phyloP scores from a whole-genome alignment of 805 yeast species.

The Ogataea degrootiae region DNA sequence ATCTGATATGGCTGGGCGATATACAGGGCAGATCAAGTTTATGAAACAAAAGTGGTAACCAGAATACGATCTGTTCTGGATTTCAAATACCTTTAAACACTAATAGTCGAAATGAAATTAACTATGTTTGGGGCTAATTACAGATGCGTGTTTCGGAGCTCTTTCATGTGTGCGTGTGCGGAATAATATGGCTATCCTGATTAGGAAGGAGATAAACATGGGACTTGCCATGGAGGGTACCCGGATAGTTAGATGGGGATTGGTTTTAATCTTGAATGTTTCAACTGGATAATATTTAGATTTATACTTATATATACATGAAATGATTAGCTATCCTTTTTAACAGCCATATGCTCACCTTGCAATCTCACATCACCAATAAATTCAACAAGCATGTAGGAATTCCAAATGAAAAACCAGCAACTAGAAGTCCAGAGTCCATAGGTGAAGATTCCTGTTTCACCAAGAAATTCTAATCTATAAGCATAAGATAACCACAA shows the following conservation, averaged over 20 bases:
- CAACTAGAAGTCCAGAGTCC: conserved; percentile 24
- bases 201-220: neutral
- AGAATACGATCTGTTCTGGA: too few relatives aligned
- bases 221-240: neutral
- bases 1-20: too few relatives aligned
- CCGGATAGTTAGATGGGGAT: neutral
- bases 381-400: conserved; percentile 15
- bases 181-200: neutral
- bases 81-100: too few relatives aligned
- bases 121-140: neutral
- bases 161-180: too few relatives aligned
- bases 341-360: neutral
- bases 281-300: neutral
- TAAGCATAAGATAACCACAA: conserved; percentile 78
- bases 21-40: too few relatives aligned
- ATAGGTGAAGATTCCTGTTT: conserved; percentile 25
- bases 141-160: too few relatives aligned
- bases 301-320: neutral
- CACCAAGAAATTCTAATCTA: conserved; percentile 74
- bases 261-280: neutral
- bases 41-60: too few relatives aligned
- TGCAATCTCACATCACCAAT: conserved; percentile 14
- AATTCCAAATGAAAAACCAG: conserved; percentile 25
- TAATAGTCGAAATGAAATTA: neutral
- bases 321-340: conserved; percentile 3